phyloP scores from a whole-genome alignment of 306 rosid species.

The Oemleria cerasiformis region DNA sequence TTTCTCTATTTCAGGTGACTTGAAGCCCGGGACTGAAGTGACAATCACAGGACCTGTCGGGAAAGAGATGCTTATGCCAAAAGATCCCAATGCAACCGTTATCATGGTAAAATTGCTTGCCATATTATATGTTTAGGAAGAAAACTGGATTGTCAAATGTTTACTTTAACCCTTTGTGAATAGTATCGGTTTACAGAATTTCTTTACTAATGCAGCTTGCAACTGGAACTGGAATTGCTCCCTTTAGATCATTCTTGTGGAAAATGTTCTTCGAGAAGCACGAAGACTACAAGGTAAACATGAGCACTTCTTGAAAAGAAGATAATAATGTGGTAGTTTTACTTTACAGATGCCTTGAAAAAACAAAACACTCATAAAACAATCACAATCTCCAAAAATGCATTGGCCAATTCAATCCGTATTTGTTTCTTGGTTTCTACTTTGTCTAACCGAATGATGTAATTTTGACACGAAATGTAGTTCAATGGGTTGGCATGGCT shows the following conservation, averaged over 20 bases:
- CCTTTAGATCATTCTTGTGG: slow-evolving; percentile 91
- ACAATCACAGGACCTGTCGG: slow-evolving; percentile 91
- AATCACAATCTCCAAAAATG: neutral
- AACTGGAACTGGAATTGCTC: slow-evolving; percentile 99
- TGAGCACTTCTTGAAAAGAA: neutral
- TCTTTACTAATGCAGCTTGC: slow-evolving; percentile 55
- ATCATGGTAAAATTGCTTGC: slow-evolving; percentile 57
- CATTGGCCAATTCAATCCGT: neutral
- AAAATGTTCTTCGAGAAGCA: slow-evolving; percentile 96
- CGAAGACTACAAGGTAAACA: slow-evolving; percentile 75
- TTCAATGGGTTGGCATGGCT: slow-evolving; percentile 99
- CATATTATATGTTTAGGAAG: slow-evolving; percentile 1
- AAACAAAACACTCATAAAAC: neutral
- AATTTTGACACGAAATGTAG: slow-evolving; percentile 35
- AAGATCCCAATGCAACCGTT: slow-evolving; percentile 88
- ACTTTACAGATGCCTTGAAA: neutral
- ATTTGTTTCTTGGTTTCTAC: neutral
- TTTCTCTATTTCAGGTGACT: slow-evolving; percentile 63
- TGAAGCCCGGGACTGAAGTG: slow-evolving; percentile 84
- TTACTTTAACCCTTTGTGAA: neutral
- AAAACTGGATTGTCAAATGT: neutral
- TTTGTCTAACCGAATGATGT: slow-evolving; percentile 16
- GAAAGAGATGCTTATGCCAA: slow-evolving; percentile 98
- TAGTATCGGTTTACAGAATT: neutral
- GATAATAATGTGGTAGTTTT: neutral